Evolutionary conservation across 208 protist genomes (phyloP).

Genomic region (Crithidia bombi): DNA sequence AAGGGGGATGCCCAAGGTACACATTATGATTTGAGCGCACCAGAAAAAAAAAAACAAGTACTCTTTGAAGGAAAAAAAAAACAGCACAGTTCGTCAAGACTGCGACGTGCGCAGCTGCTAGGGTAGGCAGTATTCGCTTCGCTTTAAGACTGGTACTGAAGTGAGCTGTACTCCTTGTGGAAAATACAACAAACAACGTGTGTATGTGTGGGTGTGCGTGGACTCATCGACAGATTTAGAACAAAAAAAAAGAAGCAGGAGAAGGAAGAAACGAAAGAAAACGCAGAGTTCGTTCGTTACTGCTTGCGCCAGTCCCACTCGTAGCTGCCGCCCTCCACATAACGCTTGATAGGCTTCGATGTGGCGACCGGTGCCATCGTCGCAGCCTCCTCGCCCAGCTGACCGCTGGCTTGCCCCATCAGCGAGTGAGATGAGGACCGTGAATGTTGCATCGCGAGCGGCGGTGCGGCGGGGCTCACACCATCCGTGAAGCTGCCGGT

Average conservation of each 20-base stretch:
- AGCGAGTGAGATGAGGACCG: slow-evolving; percentile 21
- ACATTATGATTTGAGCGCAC: no score
- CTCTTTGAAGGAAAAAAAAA: no score
- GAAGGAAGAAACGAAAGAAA: neutral
- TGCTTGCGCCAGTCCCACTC: slow-evolving; percentile 62
- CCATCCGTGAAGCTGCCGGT: neutral
- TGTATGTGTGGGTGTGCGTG: no score
- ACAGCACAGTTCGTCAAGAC: no score
- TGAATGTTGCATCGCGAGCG: slow-evolving; percentile 1
- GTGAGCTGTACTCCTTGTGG: no score
- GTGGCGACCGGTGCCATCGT: neutral
- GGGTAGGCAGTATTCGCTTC: neutral
- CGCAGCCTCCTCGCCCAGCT: neutral
- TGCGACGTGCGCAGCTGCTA: no score
- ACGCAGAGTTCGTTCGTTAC: neutral
- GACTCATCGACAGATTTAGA: no score
- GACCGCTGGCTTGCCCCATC: neutral
- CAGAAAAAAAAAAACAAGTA: no score
- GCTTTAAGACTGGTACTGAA: neutral
- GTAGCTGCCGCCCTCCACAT: slow-evolving; percentile 46
- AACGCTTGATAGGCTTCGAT: slow-evolving; percentile 41
- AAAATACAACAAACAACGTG: neutral
- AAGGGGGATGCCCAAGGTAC: no score
- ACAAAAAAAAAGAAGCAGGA: neutral
- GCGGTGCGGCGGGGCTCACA: neutral